Conservation (phyloP, 805 yeast species). For the Myxozyma neglecta region DNA sequence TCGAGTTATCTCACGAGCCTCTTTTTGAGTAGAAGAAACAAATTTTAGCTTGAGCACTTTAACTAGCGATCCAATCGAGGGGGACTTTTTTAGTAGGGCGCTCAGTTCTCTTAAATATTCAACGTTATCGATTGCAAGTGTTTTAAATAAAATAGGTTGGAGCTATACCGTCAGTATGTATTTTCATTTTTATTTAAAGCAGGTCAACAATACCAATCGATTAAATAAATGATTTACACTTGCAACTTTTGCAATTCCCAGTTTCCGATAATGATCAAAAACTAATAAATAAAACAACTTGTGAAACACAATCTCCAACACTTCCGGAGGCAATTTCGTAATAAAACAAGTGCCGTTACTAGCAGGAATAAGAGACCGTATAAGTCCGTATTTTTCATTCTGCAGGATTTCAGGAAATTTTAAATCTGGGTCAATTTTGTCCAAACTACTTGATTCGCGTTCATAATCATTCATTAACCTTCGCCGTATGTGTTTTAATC, state of each 20-base stretch:
- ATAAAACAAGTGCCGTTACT: constrained; percentile 17
- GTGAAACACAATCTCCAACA: constrained; percentile 13
- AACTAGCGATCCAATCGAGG: constrained; percentile 8
- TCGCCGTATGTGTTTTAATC: constrained; percentile 14
- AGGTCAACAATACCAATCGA: neutral
- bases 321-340: constrained; percentile 16
- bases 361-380: constrained; percentile 22
- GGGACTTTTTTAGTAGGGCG: neutral
- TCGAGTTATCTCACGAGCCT: constrained; percentile 4
- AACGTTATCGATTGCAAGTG: constrained; percentile 1
- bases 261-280: constrained; percentile 9
- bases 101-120: constrained; percentile 5
- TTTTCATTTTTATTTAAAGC: neutral
- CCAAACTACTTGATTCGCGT: neutral
- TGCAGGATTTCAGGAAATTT: constrained; percentile 12
- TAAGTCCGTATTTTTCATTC: constrained; percentile 18
- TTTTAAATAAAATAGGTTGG: constrained; percentile 11
- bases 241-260: constrained; percentile 18
- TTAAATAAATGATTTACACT: constrained; percentile 4
- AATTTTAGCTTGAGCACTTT: constrained; percentile 8
- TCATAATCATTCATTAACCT: constrained; percentile 7
- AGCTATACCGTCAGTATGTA: constrained; percentile 5
- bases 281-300: constrained; percentile 10
- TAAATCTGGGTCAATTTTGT: neutral
- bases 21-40: neutral